Base-by-base conservation (phyloP, 352 stramenopile genomes). In the Pythium diclinum region DNA sequence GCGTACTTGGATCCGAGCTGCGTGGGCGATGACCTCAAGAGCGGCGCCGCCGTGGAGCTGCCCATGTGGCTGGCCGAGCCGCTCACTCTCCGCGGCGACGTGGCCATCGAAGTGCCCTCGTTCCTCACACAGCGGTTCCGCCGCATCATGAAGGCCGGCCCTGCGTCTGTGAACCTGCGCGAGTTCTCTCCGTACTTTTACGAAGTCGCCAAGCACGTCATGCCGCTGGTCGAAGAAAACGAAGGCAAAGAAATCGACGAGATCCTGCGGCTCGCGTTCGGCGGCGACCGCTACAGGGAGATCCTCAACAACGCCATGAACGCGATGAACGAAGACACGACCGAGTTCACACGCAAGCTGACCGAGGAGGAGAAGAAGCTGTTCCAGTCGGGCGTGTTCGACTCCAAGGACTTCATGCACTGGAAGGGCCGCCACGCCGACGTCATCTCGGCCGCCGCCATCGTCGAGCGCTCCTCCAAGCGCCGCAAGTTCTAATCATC, bases 301-400 rank as follows among this genome's bases (percentile, higher is more conserved):
- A 75, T 94, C 21, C 72, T 94, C 58, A 91, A 94, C 74, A 90
- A 93, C 62, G 79, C 82, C 28, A 92, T 93, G 86, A 92, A 85
- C 71, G 78, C 84, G 46, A 64, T 91, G 71, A 73, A 91, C 55
- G 84, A 92, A 69, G 86, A 94, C 76, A 92, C 82, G 58, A 92
- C 85, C 56, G 85, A 92, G 75, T 89, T 94, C 58, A 94, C 83
- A 42, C 71, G 79, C 36, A 84, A 85, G 40, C 79, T 92, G 16
- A 89, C 79, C 0, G 75, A 87, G 42, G 74, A 81, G 59, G 81
- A 90, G 69, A 86, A 88, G 66, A 78, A 81, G 40, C 71, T 94
- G 8, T 91, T 92, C 59, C 62, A 79, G 2, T 83, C 82, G 6
- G 86, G 86, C 10, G 61, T 81, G 42, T 70, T 77, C 49, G 84